Base-by-base conservation (phyloP, 805 yeast genomes). In the Kluyveromyces aestuarii region DNA sequence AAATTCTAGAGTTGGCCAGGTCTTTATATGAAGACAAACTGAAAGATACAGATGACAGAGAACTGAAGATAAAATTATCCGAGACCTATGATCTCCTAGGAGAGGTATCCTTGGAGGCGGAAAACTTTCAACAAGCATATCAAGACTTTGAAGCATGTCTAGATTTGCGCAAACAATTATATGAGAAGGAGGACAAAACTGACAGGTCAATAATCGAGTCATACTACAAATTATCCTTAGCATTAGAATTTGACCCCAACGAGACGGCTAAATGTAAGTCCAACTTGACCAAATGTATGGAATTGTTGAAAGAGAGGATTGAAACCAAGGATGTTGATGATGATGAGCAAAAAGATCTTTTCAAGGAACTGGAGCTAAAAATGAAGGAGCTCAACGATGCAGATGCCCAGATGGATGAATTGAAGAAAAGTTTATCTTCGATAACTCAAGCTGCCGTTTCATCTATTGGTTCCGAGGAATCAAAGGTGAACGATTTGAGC, bases 51-150 rank as follows among this genome's bases (percentile, higher is more conserved):
- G 45, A 55, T 8, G 64, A 72, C 47, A 67, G 69, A 17, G 63
- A 59, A 33, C 68, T 73, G 49, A 43, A 33, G 16, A 70, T 73
- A 56, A 84, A 80, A 53, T 69, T 89, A 19, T 80, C 90, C 0
- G 90, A 87, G 49, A 77, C 82, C 1, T 84, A 81, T 61, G 90
- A 85, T 59, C 66, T 90, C 10, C 71, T 89, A 16, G 98, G 98
- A 33, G 97, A 91, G 61, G 84, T 90, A 9, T 83, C 96, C 0
- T 71, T 90, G 41, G 99, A 91, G 61, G 79, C 93, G 1, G 97
- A 91, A 57, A 87, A 87, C 64, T 89, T 89, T 64, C 67, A 72
- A 14, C 95, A 87, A 63, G 87, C 96, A 0, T 76, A 83, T 0
- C 69, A 69, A 17, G 96, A 90, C 63, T 79, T 88, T 49, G 69